These are phyloP conservation scores for Eucalyptus sideroxylon DNA, from an alignment of 345 rosid genomes.

Conservation along the genomic window DNA sequence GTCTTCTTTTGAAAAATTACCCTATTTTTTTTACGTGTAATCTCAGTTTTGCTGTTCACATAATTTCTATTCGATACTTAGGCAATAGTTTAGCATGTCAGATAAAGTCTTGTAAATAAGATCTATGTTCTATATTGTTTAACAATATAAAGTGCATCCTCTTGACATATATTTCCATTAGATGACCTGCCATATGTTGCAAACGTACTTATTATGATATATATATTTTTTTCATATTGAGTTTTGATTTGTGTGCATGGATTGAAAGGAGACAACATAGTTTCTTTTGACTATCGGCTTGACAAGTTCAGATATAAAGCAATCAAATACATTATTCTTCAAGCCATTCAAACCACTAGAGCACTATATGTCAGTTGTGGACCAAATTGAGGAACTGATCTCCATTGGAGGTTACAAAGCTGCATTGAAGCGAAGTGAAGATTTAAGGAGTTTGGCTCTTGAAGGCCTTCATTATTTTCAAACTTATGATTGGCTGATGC, in stretches of 20 bases:
- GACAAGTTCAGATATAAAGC: slow-evolving; percentile 68
- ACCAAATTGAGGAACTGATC: slow-evolving; percentile 54
- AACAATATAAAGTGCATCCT: neutral
- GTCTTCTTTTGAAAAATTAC: neutral
- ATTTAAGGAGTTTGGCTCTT: slow-evolving; percentile 76
- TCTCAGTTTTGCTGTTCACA: neutral
- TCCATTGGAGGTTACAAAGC: slow-evolving; percentile 36
- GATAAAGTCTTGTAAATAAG: neutral
- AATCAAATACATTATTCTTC: slow-evolving; percentile 57
- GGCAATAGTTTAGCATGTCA: neutral
- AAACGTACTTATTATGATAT: neutral
- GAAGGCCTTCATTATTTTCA: slow-evolving; percentile 92
- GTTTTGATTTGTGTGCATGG: neutral
- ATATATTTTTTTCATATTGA: neutral
- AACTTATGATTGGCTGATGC: slow-evolving; percentile 93
- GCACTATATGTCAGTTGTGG: slow-evolving; percentile 25
- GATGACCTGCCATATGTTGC: neutral
- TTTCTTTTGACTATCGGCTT: slow-evolving; percentile 13
- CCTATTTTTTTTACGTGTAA: neutral
- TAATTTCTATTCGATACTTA: neutral
- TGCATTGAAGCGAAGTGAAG: slow-evolving; percentile 57
- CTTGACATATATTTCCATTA: neutral
- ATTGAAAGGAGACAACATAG: neutral
- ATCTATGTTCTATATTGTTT: neutral
- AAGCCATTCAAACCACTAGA: slow-evolving; percentile 75